phyloP scores from a whole-genome alignment of 768 basidiomycete genomes.

The Russula virescens region DNA sequence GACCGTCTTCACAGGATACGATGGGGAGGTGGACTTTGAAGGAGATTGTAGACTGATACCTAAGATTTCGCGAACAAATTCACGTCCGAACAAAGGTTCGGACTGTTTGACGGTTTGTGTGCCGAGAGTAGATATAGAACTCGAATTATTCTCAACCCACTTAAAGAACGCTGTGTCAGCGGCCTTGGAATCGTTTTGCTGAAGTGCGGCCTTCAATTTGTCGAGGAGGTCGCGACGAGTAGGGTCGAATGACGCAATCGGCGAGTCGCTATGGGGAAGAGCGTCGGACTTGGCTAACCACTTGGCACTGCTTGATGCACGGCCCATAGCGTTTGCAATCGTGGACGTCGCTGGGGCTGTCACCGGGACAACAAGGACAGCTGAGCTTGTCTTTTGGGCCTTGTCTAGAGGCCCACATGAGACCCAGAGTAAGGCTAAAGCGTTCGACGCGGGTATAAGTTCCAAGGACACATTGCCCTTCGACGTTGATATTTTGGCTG shows the following conservation, averaged over 20 bases:
- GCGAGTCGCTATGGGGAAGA: slow-evolving; percentile 6
- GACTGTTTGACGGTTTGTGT: neutral
- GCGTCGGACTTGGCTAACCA: slow-evolving; percentile 39
- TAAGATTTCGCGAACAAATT: slow-evolving; percentile 57
- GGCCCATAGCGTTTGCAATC: slow-evolving; percentile 59
- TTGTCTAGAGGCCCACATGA: slow-evolving; percentile 32
- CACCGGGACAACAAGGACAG: slow-evolving; percentile 55
- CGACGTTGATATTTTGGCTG: slow-evolving; percentile 36
- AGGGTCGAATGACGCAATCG: slow-evolving; percentile 22
- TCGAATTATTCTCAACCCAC: slow-evolving; percentile 41
- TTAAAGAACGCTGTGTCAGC: slow-evolving; percentile 57
- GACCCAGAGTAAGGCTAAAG: slow-evolving; percentile 49
- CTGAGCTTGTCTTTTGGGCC: slow-evolving; percentile 36
- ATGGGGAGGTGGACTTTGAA: slow-evolving; percentile 27
- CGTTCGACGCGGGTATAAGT: slow-evolving; percentile 34
- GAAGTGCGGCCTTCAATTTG: slow-evolving; percentile 38
- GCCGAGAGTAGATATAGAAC: neutral
- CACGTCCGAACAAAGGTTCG: slow-evolving; percentile 34
- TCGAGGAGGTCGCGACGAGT: slow-evolving; percentile 34
- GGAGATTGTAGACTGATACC: slow-evolving; percentile 44
- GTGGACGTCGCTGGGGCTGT: slow-evolving; percentile 49
- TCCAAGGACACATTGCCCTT: slow-evolving; percentile 31
- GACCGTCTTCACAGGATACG: slow-evolving; percentile 54
- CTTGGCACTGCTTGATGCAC: slow-evolving; percentile 36
- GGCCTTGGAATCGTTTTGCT: slow-evolving; percentile 40